A percentile compares a stretch with the other conserved stretches of the same genome.
Conservation (phyloP, 495 filamentous ascomycete genomes). For the Tuber borchii region DNA sequence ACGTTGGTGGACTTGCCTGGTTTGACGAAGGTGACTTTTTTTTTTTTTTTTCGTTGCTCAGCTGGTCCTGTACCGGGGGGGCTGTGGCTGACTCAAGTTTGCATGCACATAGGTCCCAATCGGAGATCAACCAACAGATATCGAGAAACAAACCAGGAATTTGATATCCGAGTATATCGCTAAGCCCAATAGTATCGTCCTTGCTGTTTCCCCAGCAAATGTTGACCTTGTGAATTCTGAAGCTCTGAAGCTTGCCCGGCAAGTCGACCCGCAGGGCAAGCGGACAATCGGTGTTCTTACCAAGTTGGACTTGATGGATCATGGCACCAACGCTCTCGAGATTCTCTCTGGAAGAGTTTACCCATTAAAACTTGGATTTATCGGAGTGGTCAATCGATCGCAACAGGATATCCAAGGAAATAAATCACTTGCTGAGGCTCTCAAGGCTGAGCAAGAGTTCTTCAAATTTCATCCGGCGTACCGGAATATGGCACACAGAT, state of each 20-base stretch:
- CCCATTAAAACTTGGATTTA: conserved; percentile 93
- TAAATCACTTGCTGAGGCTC: conserved; percentile 80
- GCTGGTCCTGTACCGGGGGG: conserved; percentile 7
- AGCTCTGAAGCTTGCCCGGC: conserved; percentile 88
- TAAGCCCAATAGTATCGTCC: conserved; percentile 93
- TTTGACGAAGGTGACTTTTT: conserved; percentile 71
- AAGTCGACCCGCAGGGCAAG: conserved; percentile 91
- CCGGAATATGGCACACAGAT: conserved; percentile 87
- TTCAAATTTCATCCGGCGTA: conserved; percentile 97
- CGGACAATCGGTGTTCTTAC: conserved; percentile 96
- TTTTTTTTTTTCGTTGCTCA: not conserved
- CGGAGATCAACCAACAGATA: conserved; percentile 94
- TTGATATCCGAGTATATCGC: conserved; percentile 98
- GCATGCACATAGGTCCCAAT: conserved; percentile 64
- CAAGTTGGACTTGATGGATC: conserved; percentile 98
- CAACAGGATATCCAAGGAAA: conserved; percentile 97
- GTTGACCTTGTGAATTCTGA: conserved; percentile 99
- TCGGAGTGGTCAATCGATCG: conserved; percentile 94
- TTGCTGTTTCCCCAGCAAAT: conserved; percentile 95
- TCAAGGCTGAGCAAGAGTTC: conserved; percentile 87
- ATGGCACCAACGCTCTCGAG: conserved; percentile 95
- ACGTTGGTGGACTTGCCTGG: conserved; percentile 95
- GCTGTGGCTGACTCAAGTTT: conserved; percentile 11
- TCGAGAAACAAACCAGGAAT: conserved; percentile 96
- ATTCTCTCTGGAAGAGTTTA: conserved; percentile 95